phyloP scores from a whole-genome alignment of 306 rosid species.

The Castanea sativa region DNA sequence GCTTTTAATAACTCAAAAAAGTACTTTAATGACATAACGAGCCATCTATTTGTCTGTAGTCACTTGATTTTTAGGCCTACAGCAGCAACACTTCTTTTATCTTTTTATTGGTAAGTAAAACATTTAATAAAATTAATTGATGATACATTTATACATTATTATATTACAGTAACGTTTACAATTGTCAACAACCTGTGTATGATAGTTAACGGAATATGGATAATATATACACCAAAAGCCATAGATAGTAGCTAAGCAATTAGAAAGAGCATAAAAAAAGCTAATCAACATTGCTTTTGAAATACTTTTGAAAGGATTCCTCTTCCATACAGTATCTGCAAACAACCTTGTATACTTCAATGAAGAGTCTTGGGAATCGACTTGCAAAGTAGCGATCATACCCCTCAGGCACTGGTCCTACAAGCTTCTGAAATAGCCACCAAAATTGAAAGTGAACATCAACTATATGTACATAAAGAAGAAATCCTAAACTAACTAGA shows the following conservation, averaged over 20 bases:
- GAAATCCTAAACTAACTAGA: not conserved
- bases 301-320: conserved; percentile 36
- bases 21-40: not conserved
- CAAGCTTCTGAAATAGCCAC: conserved; percentile 32
- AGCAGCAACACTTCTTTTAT: not conserved
- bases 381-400: conserved; percentile 43
- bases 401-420: conserved; percentile 44
- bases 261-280: not conserved
- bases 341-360: conserved; percentile 44
- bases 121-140: not conserved
- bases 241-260: not conserved
- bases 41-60: not conserved
- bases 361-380: conserved; percentile 43
- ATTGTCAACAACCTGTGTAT: not conserved
- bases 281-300: conserved; percentile 20
- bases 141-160: not conserved
- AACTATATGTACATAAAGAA: not conserved
- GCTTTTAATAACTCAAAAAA: not conserved
- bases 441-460: not conserved
- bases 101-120: no score
- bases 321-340: conserved; percentile 29
- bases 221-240: not conserved
- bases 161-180: not conserved
- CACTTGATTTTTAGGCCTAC: not conserved
- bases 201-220: not conserved